Conservation (phyloP, 495 filamentous ascomycete species). For the Hyphodiscus hymeniophilus region DNA sequence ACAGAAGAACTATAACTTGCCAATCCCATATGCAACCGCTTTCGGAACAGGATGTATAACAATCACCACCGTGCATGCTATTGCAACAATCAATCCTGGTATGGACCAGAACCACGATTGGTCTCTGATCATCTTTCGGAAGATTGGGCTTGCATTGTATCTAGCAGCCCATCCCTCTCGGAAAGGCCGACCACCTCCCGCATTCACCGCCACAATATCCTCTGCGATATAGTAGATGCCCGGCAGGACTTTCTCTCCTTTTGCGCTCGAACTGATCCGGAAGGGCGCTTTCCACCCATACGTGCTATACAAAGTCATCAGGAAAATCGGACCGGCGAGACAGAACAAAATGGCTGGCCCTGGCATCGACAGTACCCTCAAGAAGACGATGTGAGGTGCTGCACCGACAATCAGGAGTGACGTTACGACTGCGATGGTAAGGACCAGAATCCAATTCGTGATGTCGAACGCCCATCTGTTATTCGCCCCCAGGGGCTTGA, state of each 20-base stretch:
- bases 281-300: slow-evolving; percentile 26
- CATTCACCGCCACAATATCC: slow-evolving; percentile 16
- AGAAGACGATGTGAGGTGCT: slow-evolving; percentile 43
- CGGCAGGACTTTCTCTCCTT: slow-evolving; percentile 12
- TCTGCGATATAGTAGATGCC: slow-evolving; percentile 12
- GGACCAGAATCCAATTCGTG: slow-evolving; percentile 34
- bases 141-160: slow-evolving; percentile 6
- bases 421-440: slow-evolving; percentile 39
- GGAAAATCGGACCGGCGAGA: slow-evolving; percentile 43
- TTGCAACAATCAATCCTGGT: slow-evolving; percentile 8
- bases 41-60: no score
- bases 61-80: slow-evolving; percentile 11
- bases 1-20: no score
- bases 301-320: slow-evolving; percentile 39
- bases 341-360: slow-evolving; percentile 45
- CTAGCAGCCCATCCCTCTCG: slow-evolving; percentile 4
- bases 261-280: slow-evolving; percentile 3
- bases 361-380: slow-evolving; percentile 52
- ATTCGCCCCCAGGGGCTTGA: slow-evolving; percentile 32
- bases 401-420: slow-evolving; percentile 43
- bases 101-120: slow-evolving; percentile 1
- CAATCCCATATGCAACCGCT: slow-evolving; percentile 11
- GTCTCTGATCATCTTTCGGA: slow-evolving; percentile 11
- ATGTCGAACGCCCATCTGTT: slow-evolving; percentile 37
- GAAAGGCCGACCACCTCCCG: not conserved